Base-by-base conservation (phyloP, 2,329 filamentous ascomycete species). In the Plectosphaerella sp. region DNA sequence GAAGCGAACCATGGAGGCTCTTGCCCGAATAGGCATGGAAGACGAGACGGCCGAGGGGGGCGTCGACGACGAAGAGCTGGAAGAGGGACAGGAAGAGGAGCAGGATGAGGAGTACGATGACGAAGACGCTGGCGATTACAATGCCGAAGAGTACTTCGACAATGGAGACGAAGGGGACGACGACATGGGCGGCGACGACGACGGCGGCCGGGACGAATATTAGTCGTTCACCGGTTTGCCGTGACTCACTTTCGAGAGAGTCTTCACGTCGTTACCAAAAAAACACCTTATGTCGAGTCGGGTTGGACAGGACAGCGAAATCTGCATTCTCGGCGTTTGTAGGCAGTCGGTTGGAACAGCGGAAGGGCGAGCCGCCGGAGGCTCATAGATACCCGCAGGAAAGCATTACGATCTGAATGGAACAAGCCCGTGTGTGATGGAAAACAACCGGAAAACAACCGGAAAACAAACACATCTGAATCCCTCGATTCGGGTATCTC, bases 111-210 rank as follows among this genome's bases (percentile, higher is more conserved):
- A 67, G 22, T 79, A 77, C 54, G 78, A 84, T 47, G 81, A 84
- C 51, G 79, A 83, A 53, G 78, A 80, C 47, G 81, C 77, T 2
- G 80, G 81, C 8, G 81, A 84, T 54, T 84, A 84, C 61, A 77
- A 84, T 45, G 81, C 81, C 3, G 81, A 84, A 59, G 73, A 73
- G 10, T 83, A 83, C 67, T 84, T 84, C 61, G 80, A 83, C 54
- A 78, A 75, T 22, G 79, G 78, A 12, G 78, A 80, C 55, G 78
- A 82, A 22, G 74, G 79, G 49, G 74, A 75, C 36, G 75, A 77
- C 20, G 78, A 79, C 46, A 75, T 75, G 47, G 77, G 72, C 4
- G 76, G 76, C 10, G 76, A 75, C 8, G 79, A 79, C 22, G 80
- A 79, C 35, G 78, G 70, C 41, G 72, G 73, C 15, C n/a, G 41